Evolutionary conservation across 345 rosid species (phyloP), one percentile per base, ranked within the genome.

Genomic region (Pistacia atlantica): DNA sequence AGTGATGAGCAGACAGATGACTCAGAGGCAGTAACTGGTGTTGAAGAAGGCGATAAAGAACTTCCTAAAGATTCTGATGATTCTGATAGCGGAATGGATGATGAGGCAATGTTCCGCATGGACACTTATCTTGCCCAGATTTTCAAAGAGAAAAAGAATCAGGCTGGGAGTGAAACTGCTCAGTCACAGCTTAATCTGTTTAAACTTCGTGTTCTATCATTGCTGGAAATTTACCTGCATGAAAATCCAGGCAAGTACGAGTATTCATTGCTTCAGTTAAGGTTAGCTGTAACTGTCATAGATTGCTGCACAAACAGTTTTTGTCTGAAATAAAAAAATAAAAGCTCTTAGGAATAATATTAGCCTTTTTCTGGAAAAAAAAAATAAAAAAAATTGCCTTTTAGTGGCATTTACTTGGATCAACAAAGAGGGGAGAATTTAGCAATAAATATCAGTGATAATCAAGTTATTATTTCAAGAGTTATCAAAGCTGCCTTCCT

Each of bases 41-140:
- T 75, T 52, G 83, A 84, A 84, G 87, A 82, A 76, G 81, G 75
- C 73, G 82, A 69, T 51, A 82, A 77, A 83, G 94, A 84, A 76
- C 65, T 35, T 74, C 70, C 84, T 33, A 93, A 86, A 66, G 87
- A 83, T 84, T 88, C 97, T 2, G 97, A 92, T 81, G 94, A 89
- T 71, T 93, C 95, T 67, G 97, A 92, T 83, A 91, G 86, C 57
- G 99, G 88, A 65, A 88, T 94, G 98, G 98, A 97, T 80, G 99
- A 94, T 35, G 97, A 97, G 49, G 97, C 97, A 67, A 97, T 94
- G 99, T 92, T 97, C 85, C 90, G 90, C 64, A 94, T 94, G 97
- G 99, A 97, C 72, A 86, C 89, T 48, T 92, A 93, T 73, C 89
- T 96, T 75, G 99, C 95, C 5, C 95, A 83, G 84, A 94, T 94